Percentiles rank a stretch among this genome's conserved stretches.
phyloP scores from a whole-genome alignment of 768 basidiomycete genomes.

The Phanerochaete carnosa region DNA sequence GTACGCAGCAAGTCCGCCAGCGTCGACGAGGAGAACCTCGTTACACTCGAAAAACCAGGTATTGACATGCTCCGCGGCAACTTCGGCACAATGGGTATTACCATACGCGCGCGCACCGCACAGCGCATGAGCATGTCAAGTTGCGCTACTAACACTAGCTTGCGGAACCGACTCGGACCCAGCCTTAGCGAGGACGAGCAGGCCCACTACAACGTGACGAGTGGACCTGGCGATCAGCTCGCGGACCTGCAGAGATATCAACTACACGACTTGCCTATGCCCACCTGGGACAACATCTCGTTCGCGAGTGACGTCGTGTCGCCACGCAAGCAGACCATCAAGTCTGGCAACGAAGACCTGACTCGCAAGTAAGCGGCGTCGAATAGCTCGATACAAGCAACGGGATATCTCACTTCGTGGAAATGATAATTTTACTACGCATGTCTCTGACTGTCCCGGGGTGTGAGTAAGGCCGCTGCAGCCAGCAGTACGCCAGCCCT shows the following conservation, averaged over 20 bases:
- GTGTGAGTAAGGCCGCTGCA: no score
- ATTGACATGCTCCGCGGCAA: slow-evolving; percentile 90
- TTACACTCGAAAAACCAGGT: slow-evolving; percentile 83
- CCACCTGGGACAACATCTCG: slow-evolving; percentile 41
- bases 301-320: slow-evolving; percentile 22
- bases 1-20: slow-evolving; percentile 66
- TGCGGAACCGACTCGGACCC: slow-evolving; percentile 23
- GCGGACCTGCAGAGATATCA: slow-evolving; percentile 72
- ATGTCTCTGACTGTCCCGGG: no score
- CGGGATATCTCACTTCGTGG: not conserved
- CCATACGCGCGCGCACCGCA: slow-evolving; percentile 69
- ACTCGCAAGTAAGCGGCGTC: not conserved
- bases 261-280: slow-evolving; percentile 86
- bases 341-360: slow-evolving; percentile 65
- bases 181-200: slow-evolving; percentile 22
- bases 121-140: slow-evolving; percentile 26
- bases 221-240: slow-evolving; percentile 30
- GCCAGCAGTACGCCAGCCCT: not conserved
- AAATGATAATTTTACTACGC: not conserved
- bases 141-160: slow-evolving; percentile 5
- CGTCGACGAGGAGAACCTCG: slow-evolving; percentile 58
- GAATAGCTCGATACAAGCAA: not conserved
- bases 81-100: slow-evolving; percentile 88
- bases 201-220: slow-evolving; percentile 21
- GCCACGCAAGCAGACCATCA: slow-evolving; percentile 49